Evolutionary conservation across 1,284 basidiomycete species (phyloP), one percentile per base, ranked within the genome.

Genomic region (Rhodotorula sp.): DNA sequence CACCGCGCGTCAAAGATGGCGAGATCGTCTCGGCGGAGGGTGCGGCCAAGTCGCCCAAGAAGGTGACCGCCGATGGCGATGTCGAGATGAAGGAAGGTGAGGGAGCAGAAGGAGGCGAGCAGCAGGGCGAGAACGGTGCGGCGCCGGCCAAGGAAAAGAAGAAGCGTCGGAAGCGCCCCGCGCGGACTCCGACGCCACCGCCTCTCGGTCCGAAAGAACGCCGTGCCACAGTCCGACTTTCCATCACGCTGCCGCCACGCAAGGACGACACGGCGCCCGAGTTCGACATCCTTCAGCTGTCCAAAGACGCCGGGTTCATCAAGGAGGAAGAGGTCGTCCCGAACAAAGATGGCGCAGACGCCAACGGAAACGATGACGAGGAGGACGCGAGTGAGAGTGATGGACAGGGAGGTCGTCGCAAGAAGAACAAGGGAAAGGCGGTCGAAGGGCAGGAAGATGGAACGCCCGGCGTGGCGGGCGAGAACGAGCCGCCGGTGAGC

Each of bases 171-270:
- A 51, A 56, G 29, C 54, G 64, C 23, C 34, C 29, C 16, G 14
- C 18, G 7, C 60, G 61, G 23, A 58, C 70, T 47, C 71, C 70
- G 2, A 67, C 67, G 0, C 70, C 68, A 4, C 71, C 68, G 2
- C 71, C 62, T 1, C 58, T 58, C 62, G 71, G 31, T 15, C 68
- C 65, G 5, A 67, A 62, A 26, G 54, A 57, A 31, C 67, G 65
- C 39, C 64, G 26, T 16, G 64, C 62, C 3, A 76, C 74, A 3
- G 46, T 76, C 63, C 85, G 91, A 0, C 85, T 92, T 49, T 83
- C 87, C 3, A 89, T 92, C 78, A 79, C 72, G 18, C 85, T 92
- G 6, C 70, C 16, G 87, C 88, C n/a, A 88, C 89, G 0, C 88
- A 88, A 2, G 85, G 88, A 73, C 89, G 91, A 79, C 16, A 39